These are phyloP conservation scores for Thecaphora frezii DNA, from an alignment of 1,284 basidiomycete species.

Conservation along the genomic window DNA sequence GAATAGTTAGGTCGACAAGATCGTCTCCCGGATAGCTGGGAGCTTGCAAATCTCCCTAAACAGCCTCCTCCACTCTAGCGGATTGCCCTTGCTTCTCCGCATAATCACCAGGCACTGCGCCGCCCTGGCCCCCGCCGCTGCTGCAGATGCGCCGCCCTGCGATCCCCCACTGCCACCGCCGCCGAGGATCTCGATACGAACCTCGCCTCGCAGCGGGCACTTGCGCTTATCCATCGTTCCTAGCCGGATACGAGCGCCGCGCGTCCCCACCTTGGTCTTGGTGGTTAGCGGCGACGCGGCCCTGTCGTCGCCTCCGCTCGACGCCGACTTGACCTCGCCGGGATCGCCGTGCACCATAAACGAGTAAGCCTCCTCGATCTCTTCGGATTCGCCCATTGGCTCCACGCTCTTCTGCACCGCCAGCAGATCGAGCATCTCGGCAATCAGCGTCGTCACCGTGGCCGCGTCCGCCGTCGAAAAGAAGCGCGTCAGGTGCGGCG, in stretches of 20 bases:
- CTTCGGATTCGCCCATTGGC: slow-evolving; percentile 47
- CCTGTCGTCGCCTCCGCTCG: slow-evolving; percentile 6
- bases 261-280: slow-evolving; percentile 22
- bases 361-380: slow-evolving; percentile 38
- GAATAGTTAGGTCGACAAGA: slow-evolving; percentile 22
- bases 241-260: slow-evolving; percentile 48
- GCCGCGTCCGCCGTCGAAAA: slow-evolving; percentile 38
- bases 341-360: slow-evolving; percentile 33
- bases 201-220: slow-evolving; percentile 52
- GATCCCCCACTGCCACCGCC: slow-evolving; percentile 4
- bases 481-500: slow-evolving; percentile 56
- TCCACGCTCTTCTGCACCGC: slow-evolving; percentile 36
- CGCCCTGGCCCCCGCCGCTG: slow-evolving; percentile 7
- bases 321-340: neutral
- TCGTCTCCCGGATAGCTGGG: slow-evolving; percentile 19
- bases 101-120: slow-evolving; percentile 50
- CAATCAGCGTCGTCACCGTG: slow-evolving; percentile 26
- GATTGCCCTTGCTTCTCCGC: slow-evolving; percentile 58
- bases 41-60: slow-evolving; percentile 46
- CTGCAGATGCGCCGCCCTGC: slow-evolving; percentile 1
- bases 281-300: slow-evolving; percentile 9
- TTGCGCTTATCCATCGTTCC: slow-evolving; percentile 54
- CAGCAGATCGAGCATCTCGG: slow-evolving; percentile 25
- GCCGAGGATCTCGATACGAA: slow-evolving; percentile 45
- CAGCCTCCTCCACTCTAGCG: slow-evolving; percentile 60